These are phyloP conservation scores for Erucastrum elatum DNA, from an alignment of 345 rosid species.

Conservation along the genomic window DNA sequence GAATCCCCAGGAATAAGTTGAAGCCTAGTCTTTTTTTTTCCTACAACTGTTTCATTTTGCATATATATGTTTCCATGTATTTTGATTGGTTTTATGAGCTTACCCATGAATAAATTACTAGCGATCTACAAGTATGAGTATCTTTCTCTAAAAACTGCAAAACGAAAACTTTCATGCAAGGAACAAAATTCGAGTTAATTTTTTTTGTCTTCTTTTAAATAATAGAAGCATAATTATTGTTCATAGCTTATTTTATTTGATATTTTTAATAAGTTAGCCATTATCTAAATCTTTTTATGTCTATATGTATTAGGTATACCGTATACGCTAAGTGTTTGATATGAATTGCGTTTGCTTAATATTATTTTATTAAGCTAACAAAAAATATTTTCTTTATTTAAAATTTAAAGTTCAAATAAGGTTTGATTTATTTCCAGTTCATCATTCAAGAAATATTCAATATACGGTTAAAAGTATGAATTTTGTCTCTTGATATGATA, in stretches of 20 bases:
- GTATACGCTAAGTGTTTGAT: neutral
- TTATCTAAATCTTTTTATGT: neutral
- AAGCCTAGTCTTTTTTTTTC: neutral
- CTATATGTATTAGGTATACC: neutral
- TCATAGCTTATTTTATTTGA: neutral
- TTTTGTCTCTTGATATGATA: too few species aligned
- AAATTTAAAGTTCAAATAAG: neutral
- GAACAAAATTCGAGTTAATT: neutral
- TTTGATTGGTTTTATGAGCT: neutral
- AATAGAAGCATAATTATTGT: neutral
- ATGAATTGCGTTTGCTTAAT: neutral
- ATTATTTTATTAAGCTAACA: neutral
- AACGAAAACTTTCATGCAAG: neutral
- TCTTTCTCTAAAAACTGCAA: neutral
- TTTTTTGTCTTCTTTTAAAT: neutral
- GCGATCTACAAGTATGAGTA: neutral
- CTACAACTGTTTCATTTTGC: neutral
- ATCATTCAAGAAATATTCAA: too few species aligned
- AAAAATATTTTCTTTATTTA: neutral
- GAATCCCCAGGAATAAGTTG: too few species aligned
- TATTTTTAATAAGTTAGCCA: too few species aligned
- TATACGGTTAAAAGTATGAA: too few species aligned
- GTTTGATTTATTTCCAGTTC: too few species aligned
- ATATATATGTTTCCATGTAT: neutral
- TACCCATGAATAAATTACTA: neutral